These are phyloP conservation scores for Citrus hindsii DNA, from an alignment of 345 rosid species.

Conservation along the genomic window DNA sequence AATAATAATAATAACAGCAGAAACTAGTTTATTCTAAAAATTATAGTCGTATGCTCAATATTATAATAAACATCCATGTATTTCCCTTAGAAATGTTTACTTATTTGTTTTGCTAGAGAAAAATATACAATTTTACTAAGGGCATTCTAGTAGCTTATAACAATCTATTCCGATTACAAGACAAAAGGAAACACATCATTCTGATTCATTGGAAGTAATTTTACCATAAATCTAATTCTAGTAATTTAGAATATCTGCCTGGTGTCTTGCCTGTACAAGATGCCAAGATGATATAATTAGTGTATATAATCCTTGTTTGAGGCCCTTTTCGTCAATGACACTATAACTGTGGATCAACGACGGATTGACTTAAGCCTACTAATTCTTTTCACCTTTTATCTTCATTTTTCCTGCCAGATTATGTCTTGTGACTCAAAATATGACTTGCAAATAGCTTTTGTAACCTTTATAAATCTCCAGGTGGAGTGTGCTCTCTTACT, in stretches of 20 bases:
- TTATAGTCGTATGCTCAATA: too few species aligned
- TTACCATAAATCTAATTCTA: background rate
- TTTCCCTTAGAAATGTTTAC: too few species aligned
- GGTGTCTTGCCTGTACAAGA: background rate
- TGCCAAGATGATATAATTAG: background rate
- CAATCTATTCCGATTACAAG: too few species aligned
- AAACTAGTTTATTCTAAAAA: too few species aligned
- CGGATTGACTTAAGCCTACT: background rate
- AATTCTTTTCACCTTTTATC: background rate
- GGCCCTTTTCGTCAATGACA: background rate
- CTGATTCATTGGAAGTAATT: too few species aligned
- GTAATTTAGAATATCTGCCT: background rate
- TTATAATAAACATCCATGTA: too few species aligned
- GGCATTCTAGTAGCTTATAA: too few species aligned
- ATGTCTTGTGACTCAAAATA: background rate
- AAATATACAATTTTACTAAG: too few species aligned
- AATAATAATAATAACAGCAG: too few species aligned
- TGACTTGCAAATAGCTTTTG: conserved; percentile 1
- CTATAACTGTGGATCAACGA: background rate
- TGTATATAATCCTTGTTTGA: background rate
- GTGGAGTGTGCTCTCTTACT: background rate
- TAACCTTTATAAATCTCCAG: background rate
- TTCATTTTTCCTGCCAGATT: background rate
- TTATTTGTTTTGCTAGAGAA: too few species aligned
- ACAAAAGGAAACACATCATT: too few species aligned